Base-by-base conservation (phyloP, 2,329 filamentous ascomycete genomes). In the Verticillium nubilum region DNA sequence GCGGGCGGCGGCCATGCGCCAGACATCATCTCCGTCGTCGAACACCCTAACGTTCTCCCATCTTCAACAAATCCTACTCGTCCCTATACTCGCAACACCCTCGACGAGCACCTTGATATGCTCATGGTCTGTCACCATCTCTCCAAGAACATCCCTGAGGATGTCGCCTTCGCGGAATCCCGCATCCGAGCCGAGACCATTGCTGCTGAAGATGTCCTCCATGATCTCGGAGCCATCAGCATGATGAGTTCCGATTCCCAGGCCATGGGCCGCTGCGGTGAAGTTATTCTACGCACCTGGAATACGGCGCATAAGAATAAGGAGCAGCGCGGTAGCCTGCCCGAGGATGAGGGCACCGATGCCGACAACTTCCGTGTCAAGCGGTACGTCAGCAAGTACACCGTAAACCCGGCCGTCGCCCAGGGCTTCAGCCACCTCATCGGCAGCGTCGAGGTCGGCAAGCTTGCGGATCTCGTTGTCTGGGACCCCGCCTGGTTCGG, bases 241-340 rank as follows among this genome's bases (percentile, higher is more conserved):
- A 98, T 98, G 93, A 97, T 98, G 91, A 92, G 87, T 61, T 93
- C 89, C 1, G 94, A 98, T 76, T 94, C 90, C 0, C 94, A 98
- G 76, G 94, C 94, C 67, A 98, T 98, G 94, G 94, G 94, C 59
- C 89, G 94, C 56, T 96, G 92, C 71, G 94, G 94, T 64, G 94
- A 98, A 77, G 94, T 98, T 58, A 86, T 98, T 62, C 80, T 96
- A 26, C 86, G 94, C 13, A 97, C 94, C 0, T 98, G 94, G 94
- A 93, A 97, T 75, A 98, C 94, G 2, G 94, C 94, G 0, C 92
- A 97, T 76, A 97, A 97, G 84, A 98, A 98, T 73, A 97, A 96
- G 75, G 71, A 87, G 19, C 92, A 97, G 76, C 84, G 93, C 9
- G 94, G 94, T 0, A 70, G 74, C 1, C 76, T 98, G 28, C 78